phyloP scores from a whole-genome alignment of 2,329 filamentous ascomycete species.

The Penicillium digitatum region DNA sequence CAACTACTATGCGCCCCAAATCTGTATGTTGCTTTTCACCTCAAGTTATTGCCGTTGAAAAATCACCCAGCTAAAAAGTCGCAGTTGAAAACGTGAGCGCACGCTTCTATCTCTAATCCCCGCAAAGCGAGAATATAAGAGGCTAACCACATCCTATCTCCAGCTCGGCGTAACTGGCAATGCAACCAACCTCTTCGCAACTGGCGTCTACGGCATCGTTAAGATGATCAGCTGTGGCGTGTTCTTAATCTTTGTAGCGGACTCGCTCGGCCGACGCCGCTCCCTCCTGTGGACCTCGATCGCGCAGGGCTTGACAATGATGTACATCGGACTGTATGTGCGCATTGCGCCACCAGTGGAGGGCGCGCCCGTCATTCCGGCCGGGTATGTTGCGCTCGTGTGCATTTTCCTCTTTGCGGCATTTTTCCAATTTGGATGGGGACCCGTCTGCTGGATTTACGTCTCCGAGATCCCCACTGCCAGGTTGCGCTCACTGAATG shows the following conservation, averaged over 20 bases:
- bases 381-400: conserved; percentile 66
- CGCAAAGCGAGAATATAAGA: background rate
- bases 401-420: conserved; percentile 70
- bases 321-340: conserved; percentile 68
- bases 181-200: conserved; percentile 62
- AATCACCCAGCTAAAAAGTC: conserved; percentile 3
- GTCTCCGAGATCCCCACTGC: conserved; percentile 67
- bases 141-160: background rate
- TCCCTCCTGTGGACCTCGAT: conserved; percentile 62
- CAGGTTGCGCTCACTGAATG: conserved; percentile 62
- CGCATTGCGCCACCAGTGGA: conserved; percentile 44
- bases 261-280: conserved; percentile 63
- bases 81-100: conserved; percentile 21
- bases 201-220: conserved; percentile 68
- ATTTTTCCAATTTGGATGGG: conserved; percentile 68
- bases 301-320: conserved; percentile 60
- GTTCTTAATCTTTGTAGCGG: conserved; percentile 65
- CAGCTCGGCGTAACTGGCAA: conserved; percentile 59
- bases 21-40: conserved; percentile 49
- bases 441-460: conserved; percentile 69
- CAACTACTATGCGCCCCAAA: conserved; percentile 67
- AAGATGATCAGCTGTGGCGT: conserved; percentile 62
- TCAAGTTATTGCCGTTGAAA: no score
- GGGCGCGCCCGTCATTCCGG: conserved; percentile 55
- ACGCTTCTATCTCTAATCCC: no score